Conservation (phyloP, 148 eudicot genomes). For the Nepenthes mirabilis region DNA sequence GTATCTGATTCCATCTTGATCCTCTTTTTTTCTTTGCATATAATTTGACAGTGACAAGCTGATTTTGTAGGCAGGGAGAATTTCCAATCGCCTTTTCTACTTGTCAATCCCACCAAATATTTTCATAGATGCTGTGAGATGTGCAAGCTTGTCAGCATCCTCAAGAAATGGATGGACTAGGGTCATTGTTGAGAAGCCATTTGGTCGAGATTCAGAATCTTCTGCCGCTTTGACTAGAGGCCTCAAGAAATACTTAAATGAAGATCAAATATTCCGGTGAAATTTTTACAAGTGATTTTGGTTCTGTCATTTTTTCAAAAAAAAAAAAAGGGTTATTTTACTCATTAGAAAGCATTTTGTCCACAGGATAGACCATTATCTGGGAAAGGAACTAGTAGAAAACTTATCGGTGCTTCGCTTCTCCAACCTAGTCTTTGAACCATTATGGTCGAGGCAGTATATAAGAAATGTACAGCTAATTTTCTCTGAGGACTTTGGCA, state of each 20-base stretch:
- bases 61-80: slow-evolving; percentile 55
- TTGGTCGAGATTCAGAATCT: slow-evolving; percentile 93
- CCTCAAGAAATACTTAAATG: slow-evolving; percentile 73
- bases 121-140: slow-evolving; percentile 76
- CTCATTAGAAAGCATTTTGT: background rate
- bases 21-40: background rate
- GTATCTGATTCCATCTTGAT: background rate
- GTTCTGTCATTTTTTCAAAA: background rate
- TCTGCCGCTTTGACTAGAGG: slow-evolving; percentile 83
- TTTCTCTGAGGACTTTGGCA: slow-evolving; percentile 97
- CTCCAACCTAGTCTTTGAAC: slow-evolving; percentile 94
- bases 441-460: slow-evolving; percentile 95
- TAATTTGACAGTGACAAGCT: background rate
- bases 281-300: background rate
- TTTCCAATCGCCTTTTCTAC: slow-evolving; percentile 89
- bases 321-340: slow-evolving; percentile 2
- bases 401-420: slow-evolving; percentile 94
- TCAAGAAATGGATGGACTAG: slow-evolving; percentile 88
- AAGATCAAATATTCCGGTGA: slow-evolving; percentile 95
- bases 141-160: slow-evolving; percentile 85
- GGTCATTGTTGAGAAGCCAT: slow-evolving; percentile 97
- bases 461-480: slow-evolving; percentile 87
- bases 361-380: slow-evolving; percentile 92
- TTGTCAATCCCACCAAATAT: slow-evolving; percentile 94
- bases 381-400: slow-evolving; percentile 96